Evolutionary conservation across 148 eudicot genomes (phyloP).

Genomic region (Rhododendron henanense): DNA sequence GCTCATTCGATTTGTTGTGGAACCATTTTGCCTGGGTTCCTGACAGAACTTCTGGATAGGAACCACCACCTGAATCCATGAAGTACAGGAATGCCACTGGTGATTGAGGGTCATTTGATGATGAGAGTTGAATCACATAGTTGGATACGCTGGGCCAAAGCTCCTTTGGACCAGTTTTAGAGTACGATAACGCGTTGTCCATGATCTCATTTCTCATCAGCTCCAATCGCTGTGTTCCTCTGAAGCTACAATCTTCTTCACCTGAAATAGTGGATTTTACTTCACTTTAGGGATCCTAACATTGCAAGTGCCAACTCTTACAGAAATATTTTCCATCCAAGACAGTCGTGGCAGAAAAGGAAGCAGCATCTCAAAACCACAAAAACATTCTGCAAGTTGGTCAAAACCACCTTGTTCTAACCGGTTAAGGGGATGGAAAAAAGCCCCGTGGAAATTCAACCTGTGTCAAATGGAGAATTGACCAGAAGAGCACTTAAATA

Average conservation of each 20-base stretch:
- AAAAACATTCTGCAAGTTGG: neutral
- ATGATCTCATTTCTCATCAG: constrained; percentile 57
- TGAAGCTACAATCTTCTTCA: constrained; percentile 52
- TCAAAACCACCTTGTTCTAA: neutral
- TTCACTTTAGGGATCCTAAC: neutral
- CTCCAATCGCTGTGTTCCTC: constrained; percentile 65
- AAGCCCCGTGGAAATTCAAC: neutral
- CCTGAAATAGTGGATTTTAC: constrained; percentile 18
- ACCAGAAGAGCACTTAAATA: neutral
- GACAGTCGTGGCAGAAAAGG: neutral
- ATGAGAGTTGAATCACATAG: constrained; percentile 57
- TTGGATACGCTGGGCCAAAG: constrained; percentile 93
- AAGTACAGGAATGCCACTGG: constrained; percentile 69
- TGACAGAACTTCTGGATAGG: constrained; percentile 85
- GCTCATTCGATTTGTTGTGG: constrained; percentile 41
- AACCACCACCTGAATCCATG: constrained; percentile 92
- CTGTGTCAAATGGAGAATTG: neutral
- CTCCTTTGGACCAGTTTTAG: constrained; percentile 51
- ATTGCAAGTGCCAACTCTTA: neutral
- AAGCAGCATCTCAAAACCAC: neutral
- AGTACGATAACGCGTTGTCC: constrained; percentile 39
- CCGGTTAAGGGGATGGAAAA: neutral
- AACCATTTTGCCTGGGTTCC: constrained; percentile 77
- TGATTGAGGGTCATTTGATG: constrained; percentile 35
- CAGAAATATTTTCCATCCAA: neutral